Evolutionary conservation across 768 basidiomycete species (phyloP).

Genomic region (Lactifluus pinguis): DNA sequence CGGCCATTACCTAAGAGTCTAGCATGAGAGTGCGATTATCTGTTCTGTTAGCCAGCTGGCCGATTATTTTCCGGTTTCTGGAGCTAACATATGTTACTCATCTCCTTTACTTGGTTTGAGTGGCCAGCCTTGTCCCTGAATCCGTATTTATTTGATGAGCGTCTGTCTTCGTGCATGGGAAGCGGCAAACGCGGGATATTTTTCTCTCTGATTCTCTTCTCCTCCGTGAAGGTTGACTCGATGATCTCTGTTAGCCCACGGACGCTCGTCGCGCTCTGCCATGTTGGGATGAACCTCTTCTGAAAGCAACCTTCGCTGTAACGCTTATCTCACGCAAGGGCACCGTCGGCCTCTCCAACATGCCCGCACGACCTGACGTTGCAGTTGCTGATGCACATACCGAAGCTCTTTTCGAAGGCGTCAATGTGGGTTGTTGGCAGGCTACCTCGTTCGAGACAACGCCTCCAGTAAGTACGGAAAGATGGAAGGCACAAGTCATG

Average conservation of each 20-base stretch:
- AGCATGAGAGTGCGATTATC: too few species aligned
- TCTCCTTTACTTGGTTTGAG: neutral
- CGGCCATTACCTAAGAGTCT: too few species aligned
- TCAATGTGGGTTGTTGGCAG: conserved; percentile 54
- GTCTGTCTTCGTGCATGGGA: neutral
- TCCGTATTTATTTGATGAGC: neutral
- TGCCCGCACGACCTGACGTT: conserved; percentile 56
- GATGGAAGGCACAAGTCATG: neutral
- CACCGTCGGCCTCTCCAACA: conserved; percentile 79
- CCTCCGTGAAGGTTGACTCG: neutral
- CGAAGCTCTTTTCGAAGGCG: conserved; percentile 16
- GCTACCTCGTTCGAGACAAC: conserved; percentile 74
- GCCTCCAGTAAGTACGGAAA: conserved; percentile 41
- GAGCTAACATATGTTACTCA: neutral
- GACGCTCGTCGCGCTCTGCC: conserved; percentile 77
- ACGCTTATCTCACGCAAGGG: conserved; percentile 71
- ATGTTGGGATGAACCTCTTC: conserved; percentile 88
- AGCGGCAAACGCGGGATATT: neutral
- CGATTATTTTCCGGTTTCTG: neutral
- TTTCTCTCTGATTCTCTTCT: neutral
- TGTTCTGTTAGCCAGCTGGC: too few species aligned
- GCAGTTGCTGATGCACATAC: conserved; percentile 27
- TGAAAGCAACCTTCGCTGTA: conserved; percentile 77
- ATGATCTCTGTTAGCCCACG: conserved; percentile 49
- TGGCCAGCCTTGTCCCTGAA: neutral